phyloP scores from a whole-genome alignment of 2,329 filamentous ascomycete genomes.

The Nectriaceae sp. region DNA sequence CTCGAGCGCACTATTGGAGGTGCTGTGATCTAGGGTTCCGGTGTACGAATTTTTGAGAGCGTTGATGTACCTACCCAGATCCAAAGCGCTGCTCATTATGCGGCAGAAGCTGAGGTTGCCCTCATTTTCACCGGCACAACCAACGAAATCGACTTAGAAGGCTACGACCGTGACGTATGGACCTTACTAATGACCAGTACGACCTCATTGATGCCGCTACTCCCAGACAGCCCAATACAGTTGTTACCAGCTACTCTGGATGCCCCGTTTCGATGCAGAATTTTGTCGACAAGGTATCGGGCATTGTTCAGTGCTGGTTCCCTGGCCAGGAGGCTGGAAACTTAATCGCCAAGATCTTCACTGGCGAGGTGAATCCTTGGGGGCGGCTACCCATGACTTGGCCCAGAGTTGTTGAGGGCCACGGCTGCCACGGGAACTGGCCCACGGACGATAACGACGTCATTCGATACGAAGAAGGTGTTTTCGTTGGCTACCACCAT shows the following conservation, averaged over 20 bases:
- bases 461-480: slow-evolving; percentile 6
- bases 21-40: slow-evolving; percentile 12
- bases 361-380: slow-evolving; percentile 59
- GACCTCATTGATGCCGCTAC: slow-evolving; percentile 56
- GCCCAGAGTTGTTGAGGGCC: slow-evolving; percentile 8
- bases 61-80: slow-evolving; percentile 2
- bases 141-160: slow-evolving; percentile 52
- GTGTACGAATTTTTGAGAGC: slow-evolving; percentile 9
- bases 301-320: slow-evolving; percentile 65
- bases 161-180: slow-evolving; percentile 10
- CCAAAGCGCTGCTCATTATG: not conserved
- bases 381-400: slow-evolving; percentile 8
- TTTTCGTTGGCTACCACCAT: slow-evolving; percentile 13
- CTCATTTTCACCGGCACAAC: slow-evolving; percentile 38
- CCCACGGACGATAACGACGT: slow-evolving; percentile 1
- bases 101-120: slow-evolving; percentile 2
- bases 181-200: slow-evolving; percentile 45
- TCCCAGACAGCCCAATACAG: slow-evolving; percentile 56
- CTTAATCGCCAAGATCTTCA: slow-evolving; percentile 64
- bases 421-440: slow-evolving; percentile 5
- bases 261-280: slow-evolving; percentile 56
- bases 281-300: slow-evolving; percentile 54
- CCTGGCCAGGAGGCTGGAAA: slow-evolving; percentile 69
- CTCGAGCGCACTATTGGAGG: slow-evolving; percentile 5
- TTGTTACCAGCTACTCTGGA: slow-evolving; percentile 63